These are phyloP conservation scores for Pseudognaphalium luteoalbum DNA, from an alignment of 129 eudicot species.

Conservation along the genomic window DNA sequence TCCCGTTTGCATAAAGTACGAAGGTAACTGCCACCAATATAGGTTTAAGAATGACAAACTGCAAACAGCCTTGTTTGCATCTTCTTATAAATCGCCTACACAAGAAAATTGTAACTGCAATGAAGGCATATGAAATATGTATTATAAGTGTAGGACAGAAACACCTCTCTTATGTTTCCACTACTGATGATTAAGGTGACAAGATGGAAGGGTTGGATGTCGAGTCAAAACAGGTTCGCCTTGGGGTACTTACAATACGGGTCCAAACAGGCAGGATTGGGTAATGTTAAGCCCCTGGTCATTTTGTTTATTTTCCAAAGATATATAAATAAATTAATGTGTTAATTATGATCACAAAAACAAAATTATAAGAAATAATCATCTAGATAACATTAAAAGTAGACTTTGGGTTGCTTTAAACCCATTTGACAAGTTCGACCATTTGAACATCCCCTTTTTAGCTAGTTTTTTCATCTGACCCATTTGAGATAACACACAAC, in stretches of 20 bases:
- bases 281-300: neutral
- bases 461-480: neutral
- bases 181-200: neutral
- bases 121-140: neutral
- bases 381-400: neutral
- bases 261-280: neutral
- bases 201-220: too few species aligned
- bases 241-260: neutral
- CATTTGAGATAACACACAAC: neutral
- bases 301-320: neutral
- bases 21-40: conserved; percentile 66
- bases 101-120: conserved; percentile 17
- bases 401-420: neutral
- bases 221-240: neutral
- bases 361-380: neutral
- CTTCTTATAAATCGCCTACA: conserved; percentile 93
- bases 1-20: conserved; percentile 76
- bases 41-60: conserved; percentile 93
- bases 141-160: neutral
- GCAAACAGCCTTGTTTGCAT: conserved; percentile 95
- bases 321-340: neutral
- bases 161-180: neutral
- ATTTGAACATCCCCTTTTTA: neutral
- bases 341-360: neutral
- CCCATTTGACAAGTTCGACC: neutral